Base-by-base conservation (phyloP, 176 grass and related monocot genomes). In the Melocanna baccifera region DNA sequence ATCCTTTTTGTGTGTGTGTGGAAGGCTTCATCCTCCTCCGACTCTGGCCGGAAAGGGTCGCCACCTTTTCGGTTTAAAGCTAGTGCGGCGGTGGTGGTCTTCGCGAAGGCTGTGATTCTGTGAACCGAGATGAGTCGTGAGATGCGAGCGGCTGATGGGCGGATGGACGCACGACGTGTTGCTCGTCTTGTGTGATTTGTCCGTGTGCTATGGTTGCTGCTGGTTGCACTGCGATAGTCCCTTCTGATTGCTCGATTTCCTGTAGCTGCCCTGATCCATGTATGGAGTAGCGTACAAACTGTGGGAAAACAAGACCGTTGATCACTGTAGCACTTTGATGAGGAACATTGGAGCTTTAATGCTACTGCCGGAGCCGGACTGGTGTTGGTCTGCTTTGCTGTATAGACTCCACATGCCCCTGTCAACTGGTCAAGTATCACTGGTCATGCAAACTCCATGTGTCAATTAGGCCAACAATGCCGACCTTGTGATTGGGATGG, bases 71-170 rank as follows among this genome's bases (percentile, higher is more conserved):
- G 76, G 69, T 34, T 47, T 20, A 67, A 47, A 32, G 39, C 37
- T 34, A 39, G 72, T 69, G 76, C 56, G 62, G 78, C 9, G 74
- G 65, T 18, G 53, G 67, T 5, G 67, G 41, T 15, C 9, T 2
- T n/a, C 25, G 53, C 76, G 39, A 47, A 39, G 55, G 42, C 20
- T 67, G 22, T 0, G 41, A 62, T 71, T 29, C 23, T 34, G 41
- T 47, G 66, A 51, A 51, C 51, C 84, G 30, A n/a, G 15, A 23
- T 70, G 84, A 86, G 65, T 52, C 78, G 84, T 58, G 83, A 25
- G 7, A 26, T 1, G 42, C 20, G 30, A 32, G 55, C 69, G 69
- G 22, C n/a, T 40, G 6, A 26, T n/a, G 42, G 41, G 13, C 25
- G 22, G 41, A 15, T 71, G 69, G 69, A 23, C 5, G 68, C 68